Base-by-base conservation (phyloP, 2,329 filamentous ascomycete species). In the Fusarium anthophilum region DNA sequence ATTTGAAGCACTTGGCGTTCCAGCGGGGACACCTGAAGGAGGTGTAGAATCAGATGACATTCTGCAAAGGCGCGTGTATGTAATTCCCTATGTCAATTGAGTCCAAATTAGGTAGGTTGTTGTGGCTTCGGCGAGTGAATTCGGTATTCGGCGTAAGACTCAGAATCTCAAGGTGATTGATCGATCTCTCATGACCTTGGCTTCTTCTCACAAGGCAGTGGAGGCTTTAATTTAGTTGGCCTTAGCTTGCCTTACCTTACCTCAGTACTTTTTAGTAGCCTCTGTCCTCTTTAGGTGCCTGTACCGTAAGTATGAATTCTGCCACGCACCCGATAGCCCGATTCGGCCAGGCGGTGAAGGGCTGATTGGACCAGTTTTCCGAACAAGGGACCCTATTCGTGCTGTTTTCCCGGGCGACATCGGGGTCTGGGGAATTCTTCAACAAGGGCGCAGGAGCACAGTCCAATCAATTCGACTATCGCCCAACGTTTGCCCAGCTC, bases 381-480 rank as follows among this genome's bases (percentile, higher is more conserved):
- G 55, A 60, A 20, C 17, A 47, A n/a, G 22, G 32, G 22, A 53
- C 56, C 74, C 73, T 66, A 70, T 76, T 58, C 55, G 55, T 50
- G 41, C 32, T 48, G 32, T 38, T 53, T 62, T 41, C 59, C 69
- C 55, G 61, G 54, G 63, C 63, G 60, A 65, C 60, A 65, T 66
- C 60, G 74, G 74, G 74, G 60, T 75, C 74, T 65, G 63, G 70
- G 60, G 70, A 53, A 57, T 45, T 65, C 48, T 61, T 66, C 54
- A 44, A 38, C 38, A 66, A 70, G 65, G 65, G 66, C 53, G 50
- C 30, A 51, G 37, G 56, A 51, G 72, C 48, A 61, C 64, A 71
- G 66, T 67, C 77, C 76, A 77, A 78, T 78, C 73, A 76, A 66
- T 64, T 66, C 57, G 55, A 73, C 63, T 41, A 54, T 45, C 59